Conservation (phyloP, 768 basidiomycete genomes). For the Boletus sensibilis region DNA sequence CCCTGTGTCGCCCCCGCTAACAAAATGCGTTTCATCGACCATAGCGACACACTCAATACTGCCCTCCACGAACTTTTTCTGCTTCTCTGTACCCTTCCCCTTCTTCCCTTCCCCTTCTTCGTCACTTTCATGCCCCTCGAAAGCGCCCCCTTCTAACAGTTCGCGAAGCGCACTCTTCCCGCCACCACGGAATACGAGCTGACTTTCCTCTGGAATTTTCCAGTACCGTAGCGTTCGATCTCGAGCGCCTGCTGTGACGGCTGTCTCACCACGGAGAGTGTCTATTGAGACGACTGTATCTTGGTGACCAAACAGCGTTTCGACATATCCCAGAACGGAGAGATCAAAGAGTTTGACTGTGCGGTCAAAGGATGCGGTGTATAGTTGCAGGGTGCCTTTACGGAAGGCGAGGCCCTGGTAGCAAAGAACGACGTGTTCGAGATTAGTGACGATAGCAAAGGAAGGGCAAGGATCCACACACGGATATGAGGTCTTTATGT, state of each 20-base stretch:
- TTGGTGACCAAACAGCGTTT: conserved; percentile 97
- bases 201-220: conserved; percentile 95
- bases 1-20: conserved; percentile 97
- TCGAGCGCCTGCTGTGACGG: conserved; percentile 83
- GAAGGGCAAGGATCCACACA: conserved; percentile 48
- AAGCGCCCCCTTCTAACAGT: conserved; percentile 73
- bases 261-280: conserved; percentile 78
- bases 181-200: conserved; percentile 96
- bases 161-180: conserved; percentile 78
- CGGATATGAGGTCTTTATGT: conserved; percentile 66
- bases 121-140: conserved; percentile 56
- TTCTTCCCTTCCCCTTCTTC: conserved; percentile 39
- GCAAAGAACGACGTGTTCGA: background rate
- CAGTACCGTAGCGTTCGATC: conserved; percentile 93
- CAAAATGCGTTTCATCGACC: conserved; percentile 91
- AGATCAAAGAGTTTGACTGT: conserved; percentile 87
- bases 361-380: conserved; percentile 80
- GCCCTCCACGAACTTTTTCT: conserved; percentile 72
- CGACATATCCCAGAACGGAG: conserved; percentile 86
- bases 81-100: conserved; percentile 25
- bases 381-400: conserved; percentile 66
- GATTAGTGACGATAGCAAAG: conserved; percentile 27
- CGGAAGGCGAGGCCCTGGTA: conserved; percentile 68
- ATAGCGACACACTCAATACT: conserved; percentile 90
- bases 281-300: conserved; percentile 79